Conservation (phyloP, 805 yeast species). For the Komagataella populi region DNA sequence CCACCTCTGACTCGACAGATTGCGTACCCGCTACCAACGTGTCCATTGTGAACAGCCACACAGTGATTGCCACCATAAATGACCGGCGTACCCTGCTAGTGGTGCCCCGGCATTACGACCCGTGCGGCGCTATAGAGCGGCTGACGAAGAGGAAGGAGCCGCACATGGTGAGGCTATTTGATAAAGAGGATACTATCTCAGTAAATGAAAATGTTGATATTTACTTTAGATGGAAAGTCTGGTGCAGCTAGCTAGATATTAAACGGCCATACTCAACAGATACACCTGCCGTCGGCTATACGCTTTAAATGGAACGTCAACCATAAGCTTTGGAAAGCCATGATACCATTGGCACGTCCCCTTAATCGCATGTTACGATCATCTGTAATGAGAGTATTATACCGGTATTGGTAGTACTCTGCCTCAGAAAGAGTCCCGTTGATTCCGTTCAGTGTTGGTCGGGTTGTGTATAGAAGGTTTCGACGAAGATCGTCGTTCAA, state of each 20-base stretch:
- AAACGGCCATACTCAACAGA: conserved; percentile 3
- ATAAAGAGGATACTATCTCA: not conserved
- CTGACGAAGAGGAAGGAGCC: not conserved
- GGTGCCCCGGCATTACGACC: not conserved
- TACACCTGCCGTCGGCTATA: conserved; percentile 34
- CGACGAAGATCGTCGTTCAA: conserved; percentile 17
- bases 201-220: not conserved
- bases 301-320: conserved; percentile 36
- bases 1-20: not conserved
- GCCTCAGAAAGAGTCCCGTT: conserved; percentile 9
- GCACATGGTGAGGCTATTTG: not conserved
- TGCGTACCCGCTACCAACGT: not conserved
- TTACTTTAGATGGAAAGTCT: not conserved
- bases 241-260: not conserved
- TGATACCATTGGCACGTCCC: conserved; percentile 42
- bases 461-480: conserved; percentile 5
- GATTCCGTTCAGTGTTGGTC: not conserved
- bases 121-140: not conserved
- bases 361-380: conserved; percentile 61
- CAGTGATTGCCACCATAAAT: not conserved
- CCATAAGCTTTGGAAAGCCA: conserved; percentile 48
- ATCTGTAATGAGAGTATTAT: conserved; percentile 57
- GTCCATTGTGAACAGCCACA: not conserved
- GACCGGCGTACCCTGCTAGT: not conserved
- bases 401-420: conserved; percentile 22